Base-by-base conservation (phyloP, 2,329 filamentous ascomycete species). In the Claviceps arundinis region DNA sequence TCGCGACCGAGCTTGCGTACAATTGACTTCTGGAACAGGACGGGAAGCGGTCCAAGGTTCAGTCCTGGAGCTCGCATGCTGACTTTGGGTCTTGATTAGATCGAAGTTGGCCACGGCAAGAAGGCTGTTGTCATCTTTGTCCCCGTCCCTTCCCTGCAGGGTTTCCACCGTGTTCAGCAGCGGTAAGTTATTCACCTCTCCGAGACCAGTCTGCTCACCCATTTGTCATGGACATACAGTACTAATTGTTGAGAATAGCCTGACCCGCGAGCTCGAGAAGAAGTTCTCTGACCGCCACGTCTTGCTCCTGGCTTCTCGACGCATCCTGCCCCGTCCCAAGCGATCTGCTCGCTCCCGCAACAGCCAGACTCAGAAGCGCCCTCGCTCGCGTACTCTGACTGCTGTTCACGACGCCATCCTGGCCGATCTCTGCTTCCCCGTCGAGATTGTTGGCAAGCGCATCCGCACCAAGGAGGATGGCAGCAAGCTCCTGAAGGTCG, bases 81-180 rank as follows among this genome's bases (percentile, higher is more conserved):
- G 80, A 84, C 78, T 83, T 77, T 75, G 62, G 73, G 74, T 82
- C 78, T 80, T 59, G 61, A 72, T 68, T 77, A 98, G 93, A 93
- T 98, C 82, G 93, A 98, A 82, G 91, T 97, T 79, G 93, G 93
- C 81, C 90, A 97, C 82, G 93, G 93, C 85, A 95, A 95, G 85
- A 98, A 97, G 87, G 93, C 93, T 72, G 93, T 98, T 81, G 91
- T 95, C 82, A 95, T 98, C 87, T 98, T 98, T 87, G 93, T 98
- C 82, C 93, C 93, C 73, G 93, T 98, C 74, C 93, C 93, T 77
- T 89, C 94, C 76, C 89, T 98, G 74, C 80, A 85, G 75, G 88
- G 88, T 74, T 98, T 96, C 89, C 93, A 97, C 87, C 90, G 93
- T 72, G 89, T 95, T 73, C 93, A 98, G 84, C 93, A 97, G 82